Base-by-base conservation (phyloP, 2,329 filamentous ascomycete species). In the Ophiosphaerella korrae region DNA sequence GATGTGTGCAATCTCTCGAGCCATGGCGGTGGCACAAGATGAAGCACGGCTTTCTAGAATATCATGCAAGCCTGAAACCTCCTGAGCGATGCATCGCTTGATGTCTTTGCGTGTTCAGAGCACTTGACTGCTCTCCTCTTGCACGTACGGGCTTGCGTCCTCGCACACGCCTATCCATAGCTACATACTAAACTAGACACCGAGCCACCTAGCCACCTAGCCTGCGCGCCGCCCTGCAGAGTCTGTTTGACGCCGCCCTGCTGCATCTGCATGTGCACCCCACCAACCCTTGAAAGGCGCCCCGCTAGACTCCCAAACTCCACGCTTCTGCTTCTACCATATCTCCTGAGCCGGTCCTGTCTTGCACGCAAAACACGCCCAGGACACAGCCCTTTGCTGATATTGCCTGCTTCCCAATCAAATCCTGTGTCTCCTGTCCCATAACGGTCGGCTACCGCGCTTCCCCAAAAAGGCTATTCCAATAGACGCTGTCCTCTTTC, bases 401-500 rank as follows among this genome's bases (percentile, higher is more conserved):
- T 32, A 40, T 38, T 18, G 40, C 21, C 54, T 40, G 32, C 48
- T 32, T 38, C 59, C 58, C 45, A 52, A 63, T 67, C 64, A 62
- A 60, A 60, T 55, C 52, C 53, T 60, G 57, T 42, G 48, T 52
- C 52, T 24, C 45, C 43, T 36, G 46, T 41, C 45, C 46, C 48
- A 53, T 48, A 54, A 45, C 50, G 47, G 50, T 48, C 57, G 52
- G 47, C 48, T 26, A 53, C 52, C 45, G 57, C 58, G 32, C 48
- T 46, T 53, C 55, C 62, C 64, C 62, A 43, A 68, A 70, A 60
- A 52, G 58, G 64, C 62, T 60, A 70, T 70, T 60, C 66, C 70
- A 72, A 72, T 73, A 74, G 63, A 71, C 68, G 70, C 70, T 66
- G 70, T 68, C 66, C 67, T 70, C 58, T 59, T 62, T 70, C 57